Percentiles rank a stretch among this genome's conserved stretches.
Evolutionary conservation across 1,284 basidiomycete species (phyloP).

Genomic region (Ganoderma meredithae): DNA sequence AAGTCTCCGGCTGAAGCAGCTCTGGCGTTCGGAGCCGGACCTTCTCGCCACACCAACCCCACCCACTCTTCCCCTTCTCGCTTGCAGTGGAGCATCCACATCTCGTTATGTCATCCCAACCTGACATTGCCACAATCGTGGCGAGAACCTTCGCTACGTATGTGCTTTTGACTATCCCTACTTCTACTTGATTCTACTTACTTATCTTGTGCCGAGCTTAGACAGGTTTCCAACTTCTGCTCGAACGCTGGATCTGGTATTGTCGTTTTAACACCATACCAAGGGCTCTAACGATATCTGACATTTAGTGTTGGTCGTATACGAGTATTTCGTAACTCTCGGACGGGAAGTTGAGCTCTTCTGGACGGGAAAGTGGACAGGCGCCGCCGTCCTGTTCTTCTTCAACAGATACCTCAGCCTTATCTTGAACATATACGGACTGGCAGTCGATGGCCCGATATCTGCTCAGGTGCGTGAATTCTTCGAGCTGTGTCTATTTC

Average conservation of each 20-base stretch:
- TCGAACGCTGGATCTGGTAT: slow-evolving; percentile 15
- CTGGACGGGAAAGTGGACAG: background rate
- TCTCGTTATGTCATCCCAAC: background rate
- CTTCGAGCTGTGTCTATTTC: background rate
- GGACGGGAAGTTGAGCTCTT: slow-evolving; percentile 5
- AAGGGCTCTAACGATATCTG: background rate
- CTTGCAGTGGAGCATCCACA: background rate
- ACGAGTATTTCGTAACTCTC: slow-evolving; percentile 18
- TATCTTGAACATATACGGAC: background rate
- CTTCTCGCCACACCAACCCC: background rate
- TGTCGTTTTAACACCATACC: background rate
- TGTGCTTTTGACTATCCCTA: background rate
- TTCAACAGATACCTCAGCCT: slow-evolving; percentile 1
- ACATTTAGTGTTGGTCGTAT: slow-evolving; percentile 5
- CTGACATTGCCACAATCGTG: background rate
- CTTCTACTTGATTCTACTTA: background rate
- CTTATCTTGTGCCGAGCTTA: background rate
- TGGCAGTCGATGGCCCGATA: background rate
- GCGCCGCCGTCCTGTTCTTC: background rate
- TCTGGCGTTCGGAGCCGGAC: background rate
- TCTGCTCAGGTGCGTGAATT: background rate
- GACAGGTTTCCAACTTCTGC: slow-evolving; percentile 5
- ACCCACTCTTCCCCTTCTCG: background rate
- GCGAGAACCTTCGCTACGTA: background rate
- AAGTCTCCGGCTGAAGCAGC: background rate